Evolutionary conservation across 2,329 filamentous ascomycete genomes (phyloP), one percentile per base, ranked within the genome.

Genomic region (Myrmaecium sp.): DNA sequence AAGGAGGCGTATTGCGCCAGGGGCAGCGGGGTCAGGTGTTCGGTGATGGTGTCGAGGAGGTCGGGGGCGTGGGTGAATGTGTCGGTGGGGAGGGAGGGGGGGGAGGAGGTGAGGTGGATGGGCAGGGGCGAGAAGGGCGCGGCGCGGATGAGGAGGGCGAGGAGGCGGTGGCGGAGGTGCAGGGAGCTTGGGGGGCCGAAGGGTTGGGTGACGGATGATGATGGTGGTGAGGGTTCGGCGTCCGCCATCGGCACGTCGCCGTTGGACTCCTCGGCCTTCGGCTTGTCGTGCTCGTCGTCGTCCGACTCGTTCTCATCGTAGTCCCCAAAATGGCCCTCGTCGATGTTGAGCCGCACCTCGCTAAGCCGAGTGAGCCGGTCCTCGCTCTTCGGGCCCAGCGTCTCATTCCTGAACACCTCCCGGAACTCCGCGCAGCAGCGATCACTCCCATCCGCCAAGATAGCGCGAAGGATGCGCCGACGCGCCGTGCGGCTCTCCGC

Each of bases 391-490:
- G 39, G 48, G 35, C 54, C 55, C 32, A 52, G 61, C 2, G 65
- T 66, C 49, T 84, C 79, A 27, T 68, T 66, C 13, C 63, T 58
- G 52, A 78, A 86, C 4, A 84, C 54, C 40, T 80, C 71, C 3
- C 57, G 58, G 39, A 71, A 82, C 5, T 66, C 57, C 2, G 56
- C 62, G 21, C 62, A 46, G 4, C 49, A 47, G 10, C 66, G 49
- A n/a, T 55, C 44, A 15, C 54, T 57, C 2, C 73, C 77, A 36
- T 76, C 70, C 0, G 75, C 71, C 28, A 82, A 65, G 5, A 83
- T 57, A 2, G 76, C 73, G 34, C 67, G 66, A 32, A 78, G 55
- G 7, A 82, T 64, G 17, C 64, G 60, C 30, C 57, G 47, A 54
- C 26, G 57, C 42, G 34, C 60, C 56, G 32, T 46, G 17, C 51